Evolutionary conservation across 345 rosid genomes (phyloP).

Genomic region (Stellera chamaejasme): DNA sequence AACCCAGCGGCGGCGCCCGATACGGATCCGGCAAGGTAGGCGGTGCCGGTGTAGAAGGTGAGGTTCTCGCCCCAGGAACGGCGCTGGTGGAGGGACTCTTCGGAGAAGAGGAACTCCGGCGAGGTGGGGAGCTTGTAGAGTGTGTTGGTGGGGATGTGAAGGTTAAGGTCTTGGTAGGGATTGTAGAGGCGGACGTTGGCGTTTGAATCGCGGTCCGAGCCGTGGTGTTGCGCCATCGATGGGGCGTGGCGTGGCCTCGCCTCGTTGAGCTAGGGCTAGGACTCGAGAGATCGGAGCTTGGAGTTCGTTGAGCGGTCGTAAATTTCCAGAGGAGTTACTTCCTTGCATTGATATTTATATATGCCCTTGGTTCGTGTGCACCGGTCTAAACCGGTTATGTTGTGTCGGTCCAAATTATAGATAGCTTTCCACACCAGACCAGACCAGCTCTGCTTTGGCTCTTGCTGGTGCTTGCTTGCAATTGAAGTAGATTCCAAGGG

Average conservation of each 20-base stretch:
- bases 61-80: constrained; percentile 98
- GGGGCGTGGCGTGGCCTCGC: background rate
- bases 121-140: constrained; percentile 82
- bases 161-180: constrained; percentile 66
- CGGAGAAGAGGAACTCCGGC: constrained; percentile 89
- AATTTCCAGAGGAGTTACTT: too few relatives aligned
- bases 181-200: constrained; percentile 60
- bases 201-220: constrained; percentile 41
- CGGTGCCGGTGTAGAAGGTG: constrained; percentile 84
- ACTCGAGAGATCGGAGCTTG: constrained; percentile 1
- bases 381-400: too few relatives aligned
- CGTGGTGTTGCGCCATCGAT: constrained; percentile 28
- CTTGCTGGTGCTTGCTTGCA: too few relatives aligned
- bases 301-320: too few relatives aligned
- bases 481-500: too few relatives aligned
- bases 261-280: constrained; percentile 13
- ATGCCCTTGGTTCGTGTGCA: too few relatives aligned
- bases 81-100: constrained; percentile 78
- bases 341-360: too few relatives aligned
- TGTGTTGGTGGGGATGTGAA: constrained; percentile 35
- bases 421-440: too few relatives aligned
- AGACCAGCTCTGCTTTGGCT: too few relatives aligned
- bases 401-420: too few relatives aligned
- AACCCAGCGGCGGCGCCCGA: constrained; percentile 55
- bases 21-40: constrained; percentile 62